These are phyloP conservation scores for Dioscorea zingiberensis DNA, from an alignment of 106 monocot genomes.

Conservation along the genomic window DNA sequence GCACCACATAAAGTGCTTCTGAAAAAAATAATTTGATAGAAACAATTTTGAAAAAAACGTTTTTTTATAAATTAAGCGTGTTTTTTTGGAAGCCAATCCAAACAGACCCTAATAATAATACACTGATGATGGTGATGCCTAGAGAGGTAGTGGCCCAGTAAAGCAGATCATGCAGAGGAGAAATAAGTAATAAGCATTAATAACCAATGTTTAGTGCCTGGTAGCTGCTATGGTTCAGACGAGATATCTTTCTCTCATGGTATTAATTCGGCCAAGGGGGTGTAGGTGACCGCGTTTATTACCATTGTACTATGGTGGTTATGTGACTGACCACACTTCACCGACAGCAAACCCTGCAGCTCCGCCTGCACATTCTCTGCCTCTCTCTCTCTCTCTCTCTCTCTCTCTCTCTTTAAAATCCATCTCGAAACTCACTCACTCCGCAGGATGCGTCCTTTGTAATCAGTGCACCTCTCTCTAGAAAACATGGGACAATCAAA, in stretches of 20 bases:
- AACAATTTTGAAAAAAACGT: too few relatives aligned
- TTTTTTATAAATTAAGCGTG: too few relatives aligned
- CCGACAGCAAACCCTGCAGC: slow-evolving; percentile 19
- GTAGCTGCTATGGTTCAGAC: too few relatives aligned
- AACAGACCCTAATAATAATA: too few relatives aligned
- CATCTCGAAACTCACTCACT: neutral
- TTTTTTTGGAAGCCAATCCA: too few relatives aligned
- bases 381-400: neutral
- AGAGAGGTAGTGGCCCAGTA: too few relatives aligned
- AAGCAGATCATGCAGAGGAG: too few relatives aligned
- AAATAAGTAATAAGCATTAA: too few relatives aligned
- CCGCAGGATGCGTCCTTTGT: neutral
- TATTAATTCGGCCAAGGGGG: slow-evolving; percentile 25
- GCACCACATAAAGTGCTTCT: too few relatives aligned
- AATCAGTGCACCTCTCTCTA: slow-evolving; percentile 15
- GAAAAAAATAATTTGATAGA: too few relatives aligned
- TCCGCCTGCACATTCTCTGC: slow-evolving; percentile 4
- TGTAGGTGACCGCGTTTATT: slow-evolving; percentile 44
- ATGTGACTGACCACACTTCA: slow-evolving; percentile 19
- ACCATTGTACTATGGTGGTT: slow-evolving; percentile 31
- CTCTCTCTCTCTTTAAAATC: slow-evolving; percentile 1
- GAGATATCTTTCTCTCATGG: neutral
- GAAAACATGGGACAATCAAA: slow-evolving; percentile 80
- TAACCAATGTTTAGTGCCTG: too few relatives aligned
- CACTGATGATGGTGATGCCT: too few relatives aligned